Base-by-base conservation (phyloP, 2,329 filamentous ascomycete species). In the Diaporthe sp. region DNA sequence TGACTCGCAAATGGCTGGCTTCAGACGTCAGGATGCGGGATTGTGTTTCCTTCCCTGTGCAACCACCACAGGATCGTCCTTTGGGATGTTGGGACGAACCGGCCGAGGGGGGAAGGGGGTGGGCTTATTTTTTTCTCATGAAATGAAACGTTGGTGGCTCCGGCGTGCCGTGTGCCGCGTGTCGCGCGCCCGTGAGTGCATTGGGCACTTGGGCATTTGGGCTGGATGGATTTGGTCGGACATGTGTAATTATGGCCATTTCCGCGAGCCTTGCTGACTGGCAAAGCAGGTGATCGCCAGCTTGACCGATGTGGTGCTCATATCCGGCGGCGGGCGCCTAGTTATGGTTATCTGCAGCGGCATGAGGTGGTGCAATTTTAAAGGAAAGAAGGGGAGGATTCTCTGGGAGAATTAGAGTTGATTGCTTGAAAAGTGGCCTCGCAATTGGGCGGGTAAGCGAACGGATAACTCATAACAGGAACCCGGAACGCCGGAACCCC, bases 391-490 rank as follows among this genome's bases (percentile, higher is more conserved):
- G 28, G 19, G 38, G 25, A 35, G 54, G 54, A 60, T 35, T 50
- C n/a, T n/a, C 25, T 40, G 40, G 45, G 57, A 61, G 55, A 30
- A 55, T 57, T 57, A 70, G 67, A 70, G 67, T 70, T 70, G 64
- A 57, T 70, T 70, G 67, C 50, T 55, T 70, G 67, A 70, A 70
- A 70, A 55, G 52, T 57, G 67, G 52, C 52, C 35, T 22, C 38
- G 42, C 25, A 57, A 25, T 42, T 52, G 71, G 58, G 60, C n/a
- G 57, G 33, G 57, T 54, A 66, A 72, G 40, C 54, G 35, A 38
- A 50, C 64, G 42, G 66, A 61, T 61, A 74, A 38, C 52, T 28
- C 69, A 54, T 22, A 40, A 38, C 28, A 61, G 55, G 45, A 71
- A 33, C 47, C 55, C 69, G 55, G 69, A 28, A 50, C 8, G 15